Evolutionary conservation across 2,329 filamentous ascomycete genomes (phyloP).

Genomic region (Microdochium bolleyi): DNA sequence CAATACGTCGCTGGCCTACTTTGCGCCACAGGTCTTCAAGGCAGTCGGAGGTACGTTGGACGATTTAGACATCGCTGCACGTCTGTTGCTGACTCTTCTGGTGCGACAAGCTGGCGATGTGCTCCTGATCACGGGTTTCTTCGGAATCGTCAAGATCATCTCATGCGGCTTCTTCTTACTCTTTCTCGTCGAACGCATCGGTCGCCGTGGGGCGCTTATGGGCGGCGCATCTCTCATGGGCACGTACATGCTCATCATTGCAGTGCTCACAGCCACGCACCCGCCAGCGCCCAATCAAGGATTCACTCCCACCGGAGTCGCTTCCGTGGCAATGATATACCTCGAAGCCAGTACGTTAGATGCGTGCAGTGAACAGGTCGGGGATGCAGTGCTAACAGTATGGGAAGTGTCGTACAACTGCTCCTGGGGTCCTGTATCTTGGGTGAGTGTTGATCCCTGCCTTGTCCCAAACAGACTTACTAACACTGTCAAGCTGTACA

Average conservation of each 20-base stretch:
- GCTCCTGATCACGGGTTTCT: slow-evolving; percentile 42
- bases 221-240: slow-evolving; percentile 40
- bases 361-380: background rate
- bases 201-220: slow-evolving; percentile 38
- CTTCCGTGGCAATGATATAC: slow-evolving; percentile 41
- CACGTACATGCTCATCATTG: slow-evolving; percentile 42
- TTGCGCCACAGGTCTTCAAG: slow-evolving; percentile 41
- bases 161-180: slow-evolving; percentile 36
- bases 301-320: slow-evolving; percentile 30
- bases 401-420: slow-evolving; percentile 41
- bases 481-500: too few relatives aligned
- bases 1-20: slow-evolving; percentile 42
- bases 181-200: slow-evolving; percentile 39
- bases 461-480: too few relatives aligned
- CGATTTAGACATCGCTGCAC: background rate
- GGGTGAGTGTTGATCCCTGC: too few relatives aligned
- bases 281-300: slow-evolving; percentile 23
- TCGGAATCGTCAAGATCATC: slow-evolving; percentile 42
- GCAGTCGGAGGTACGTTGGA: slow-evolving; percentile 26
- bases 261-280: slow-evolving; percentile 35
- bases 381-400: slow-evolving; percentile 20
- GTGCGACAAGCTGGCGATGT: slow-evolving; percentile 25
- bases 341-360: slow-evolving; percentile 27
- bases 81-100: background rate
- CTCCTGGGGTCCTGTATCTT: slow-evolving; percentile 43